phyloP scores from a whole-genome alignment of 208 protist genomes.

The Leishmania guyanensis region DNA sequence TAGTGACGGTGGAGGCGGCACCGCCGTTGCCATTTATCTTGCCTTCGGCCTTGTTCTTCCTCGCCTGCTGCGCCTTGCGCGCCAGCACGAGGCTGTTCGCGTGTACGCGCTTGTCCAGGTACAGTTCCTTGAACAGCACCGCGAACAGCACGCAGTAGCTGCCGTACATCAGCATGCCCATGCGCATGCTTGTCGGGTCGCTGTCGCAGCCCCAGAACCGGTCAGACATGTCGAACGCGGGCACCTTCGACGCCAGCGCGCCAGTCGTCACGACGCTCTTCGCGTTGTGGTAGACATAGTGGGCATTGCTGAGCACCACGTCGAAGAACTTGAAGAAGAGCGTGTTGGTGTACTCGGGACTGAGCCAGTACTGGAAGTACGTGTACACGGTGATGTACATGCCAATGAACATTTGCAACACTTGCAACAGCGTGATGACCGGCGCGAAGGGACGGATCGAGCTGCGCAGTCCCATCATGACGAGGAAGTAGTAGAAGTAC shows the following conservation, averaged over 20 bases:
- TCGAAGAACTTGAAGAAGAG: conserved; percentile 22
- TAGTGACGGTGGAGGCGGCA: neutral
- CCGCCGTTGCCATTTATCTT: neutral
- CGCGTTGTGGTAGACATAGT: conserved; percentile 7
- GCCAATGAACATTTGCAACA: conserved; percentile 92
- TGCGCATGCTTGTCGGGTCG: conserved; percentile 35
- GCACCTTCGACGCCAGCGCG: conserved; percentile 39
- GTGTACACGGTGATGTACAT: conserved; percentile 63
- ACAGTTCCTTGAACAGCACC: conserved; percentile 61
- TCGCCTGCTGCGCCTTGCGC: conserved; percentile 8
- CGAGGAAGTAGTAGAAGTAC: conserved; percentile 94
- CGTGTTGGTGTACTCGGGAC: conserved; percentile 12
- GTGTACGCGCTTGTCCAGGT: conserved; percentile 32
- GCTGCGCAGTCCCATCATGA: conserved; percentile 50
- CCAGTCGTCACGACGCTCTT: conserved; percentile 38
- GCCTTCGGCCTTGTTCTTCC: neutral
- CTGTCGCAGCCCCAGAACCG: conserved; percentile 51
- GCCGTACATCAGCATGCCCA: conserved; percentile 85
- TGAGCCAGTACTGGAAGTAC: conserved; percentile 39
- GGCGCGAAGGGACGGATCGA: conserved; percentile 61
- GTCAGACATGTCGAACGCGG: conserved; percentile 31
- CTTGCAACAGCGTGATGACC: conserved; percentile 82
- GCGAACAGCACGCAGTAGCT: conserved; percentile 91
- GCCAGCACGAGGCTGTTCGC: conserved; percentile 29
- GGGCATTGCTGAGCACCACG: conserved; percentile 4